These are phyloP conservation scores for Hyphodiscus sp. DNA, from an alignment of 2,329 filamentous ascomycete genomes.

Conservation along the genomic window DNA sequence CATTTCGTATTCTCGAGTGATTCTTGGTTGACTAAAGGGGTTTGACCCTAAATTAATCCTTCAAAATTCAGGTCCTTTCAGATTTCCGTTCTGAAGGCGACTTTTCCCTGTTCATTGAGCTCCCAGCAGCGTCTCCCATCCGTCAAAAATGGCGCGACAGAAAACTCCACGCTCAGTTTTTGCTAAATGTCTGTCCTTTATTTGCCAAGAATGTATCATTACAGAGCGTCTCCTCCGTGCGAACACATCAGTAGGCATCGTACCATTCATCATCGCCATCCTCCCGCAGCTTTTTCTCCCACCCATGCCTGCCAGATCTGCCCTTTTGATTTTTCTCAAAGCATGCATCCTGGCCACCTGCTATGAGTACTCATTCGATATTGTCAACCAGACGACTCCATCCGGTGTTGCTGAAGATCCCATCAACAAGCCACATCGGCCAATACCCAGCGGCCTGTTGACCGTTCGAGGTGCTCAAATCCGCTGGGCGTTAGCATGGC, in stretches of 20 bases:
- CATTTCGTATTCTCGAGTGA: too few species aligned
- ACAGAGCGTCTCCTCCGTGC: background rate
- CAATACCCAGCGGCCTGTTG: background rate
- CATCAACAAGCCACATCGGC: background rate
- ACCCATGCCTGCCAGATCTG: background rate
- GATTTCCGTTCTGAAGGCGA: too few species aligned
- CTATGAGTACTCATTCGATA: slow-evolving; percentile 1
- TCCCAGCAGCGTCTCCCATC: too few species aligned
- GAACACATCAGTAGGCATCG: background rate
- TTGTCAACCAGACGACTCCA: slow-evolving; percentile 1
- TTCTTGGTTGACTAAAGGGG: too few species aligned
- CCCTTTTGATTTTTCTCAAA: background rate
- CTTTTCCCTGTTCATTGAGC: too few species aligned
- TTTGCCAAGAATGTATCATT: background rate
- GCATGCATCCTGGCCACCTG: background rate
- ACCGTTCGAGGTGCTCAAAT: background rate
- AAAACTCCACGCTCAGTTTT: too few species aligned
- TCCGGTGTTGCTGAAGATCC: background rate
- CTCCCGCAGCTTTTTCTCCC: background rate
- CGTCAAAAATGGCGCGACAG: too few species aligned
- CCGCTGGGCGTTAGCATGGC: background rate
- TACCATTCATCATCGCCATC: background rate
- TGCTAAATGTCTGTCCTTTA: too few species aligned
- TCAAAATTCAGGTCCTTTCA: too few species aligned
- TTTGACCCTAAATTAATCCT: too few species aligned